phyloP scores from a whole-genome alignment of 108 stramenopile genomes.

The Skeletonema tropicum region DNA sequence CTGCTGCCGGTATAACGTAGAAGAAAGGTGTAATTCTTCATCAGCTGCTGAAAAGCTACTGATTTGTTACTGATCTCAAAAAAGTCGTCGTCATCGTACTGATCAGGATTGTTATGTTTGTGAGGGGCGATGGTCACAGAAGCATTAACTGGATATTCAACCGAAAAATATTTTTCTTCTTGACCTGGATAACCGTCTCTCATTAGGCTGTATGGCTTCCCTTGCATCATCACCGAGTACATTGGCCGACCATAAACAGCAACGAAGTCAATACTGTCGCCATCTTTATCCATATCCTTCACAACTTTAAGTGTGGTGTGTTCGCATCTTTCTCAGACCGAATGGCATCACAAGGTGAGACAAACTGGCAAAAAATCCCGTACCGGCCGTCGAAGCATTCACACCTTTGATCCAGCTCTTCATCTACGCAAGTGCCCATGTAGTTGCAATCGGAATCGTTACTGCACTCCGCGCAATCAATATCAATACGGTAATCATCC shows the following conservation, averaged over 20 bases:
- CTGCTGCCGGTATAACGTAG: conserved; percentile 33
- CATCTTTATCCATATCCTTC: conserved; percentile 10
- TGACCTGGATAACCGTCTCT: conserved; percentile 24
- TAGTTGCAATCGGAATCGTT: conserved; percentile 24
- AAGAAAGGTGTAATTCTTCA: conserved; percentile 44
- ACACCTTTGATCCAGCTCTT: conserved; percentile 7
- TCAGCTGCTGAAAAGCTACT: conserved; percentile 24
- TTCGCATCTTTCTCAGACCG: conserved; percentile 27
- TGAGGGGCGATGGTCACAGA: conserved; percentile 12
- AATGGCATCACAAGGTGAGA: conserved; percentile 17
- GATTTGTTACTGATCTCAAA: conserved; percentile 24
- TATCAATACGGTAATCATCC: not conserved
- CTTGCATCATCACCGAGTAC: conserved; percentile 18
- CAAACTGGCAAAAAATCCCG: conserved; percentile 21
- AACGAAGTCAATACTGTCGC: conserved; percentile 18
- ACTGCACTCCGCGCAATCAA: not conserved
- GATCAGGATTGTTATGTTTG: conserved; percentile 15
- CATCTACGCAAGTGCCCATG: conserved; percentile 17
- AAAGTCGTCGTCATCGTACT: conserved; percentile 41
- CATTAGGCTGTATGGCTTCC: conserved; percentile 34
- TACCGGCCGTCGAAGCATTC: conserved; percentile 8
- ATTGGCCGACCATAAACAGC: conserved; percentile 38
- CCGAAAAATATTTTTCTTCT: conserved; percentile 11
- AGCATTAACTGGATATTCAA: conserved; percentile 14
- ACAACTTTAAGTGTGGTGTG: conserved; percentile 21